Evolutionary conservation across 805 yeast genomes (phyloP).

Genomic region (Cyberlindnera subsufficiens): DNA sequence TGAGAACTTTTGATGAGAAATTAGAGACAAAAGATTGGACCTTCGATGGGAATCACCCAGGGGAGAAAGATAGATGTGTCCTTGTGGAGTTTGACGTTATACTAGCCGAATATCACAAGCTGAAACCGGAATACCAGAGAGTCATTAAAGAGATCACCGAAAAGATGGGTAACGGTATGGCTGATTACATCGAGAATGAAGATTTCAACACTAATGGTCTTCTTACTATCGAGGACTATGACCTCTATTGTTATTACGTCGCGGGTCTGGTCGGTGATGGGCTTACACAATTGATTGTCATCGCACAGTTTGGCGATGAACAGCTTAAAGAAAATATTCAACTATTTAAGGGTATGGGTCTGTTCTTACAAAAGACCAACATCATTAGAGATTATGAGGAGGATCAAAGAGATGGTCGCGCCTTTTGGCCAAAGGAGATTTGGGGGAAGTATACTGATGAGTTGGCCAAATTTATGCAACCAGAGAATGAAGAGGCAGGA

Average conservation of each 20-base stretch:
- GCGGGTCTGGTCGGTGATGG: slow-evolving; percentile 99
- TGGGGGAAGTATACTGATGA: slow-evolving; percentile 77
- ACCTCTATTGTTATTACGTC: slow-evolving; percentile 91
- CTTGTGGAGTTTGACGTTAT: slow-evolving; percentile 73
- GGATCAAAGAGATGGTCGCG: slow-evolving; percentile 85
- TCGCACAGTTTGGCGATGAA: slow-evolving; percentile 63
- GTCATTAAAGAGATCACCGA: slow-evolving; percentile 71
- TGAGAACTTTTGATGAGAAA: slow-evolving; percentile 62
- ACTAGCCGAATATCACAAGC: slow-evolving; percentile 62
- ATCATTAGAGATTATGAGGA: slow-evolving; percentile 93
- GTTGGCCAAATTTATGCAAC: slow-evolving; percentile 52
- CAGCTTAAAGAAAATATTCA: slow-evolving; percentile 47
- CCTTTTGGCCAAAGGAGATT: slow-evolving; percentile 93
- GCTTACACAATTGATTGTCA: slow-evolving; percentile 71
- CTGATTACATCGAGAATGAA: slow-evolving; percentile 77
- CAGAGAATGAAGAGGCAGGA: slow-evolving; percentile 47
- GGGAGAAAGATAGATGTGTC: slow-evolving; percentile 78
- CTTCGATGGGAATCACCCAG: slow-evolving; percentile 64
- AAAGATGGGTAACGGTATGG: slow-evolving; percentile 98
- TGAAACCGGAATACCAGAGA: slow-evolving; percentile 71
- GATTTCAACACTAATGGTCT: slow-evolving; percentile 78
- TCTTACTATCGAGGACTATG: slow-evolving; percentile 71
- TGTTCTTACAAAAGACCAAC: slow-evolving; percentile 91
- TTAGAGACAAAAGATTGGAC: slow-evolving; percentile 71
- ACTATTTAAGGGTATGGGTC: slow-evolving; percentile 83